phyloP scores from a whole-genome alignment of 371 early-diverging fungal species.

The Sporodiniella umbellata region DNA sequence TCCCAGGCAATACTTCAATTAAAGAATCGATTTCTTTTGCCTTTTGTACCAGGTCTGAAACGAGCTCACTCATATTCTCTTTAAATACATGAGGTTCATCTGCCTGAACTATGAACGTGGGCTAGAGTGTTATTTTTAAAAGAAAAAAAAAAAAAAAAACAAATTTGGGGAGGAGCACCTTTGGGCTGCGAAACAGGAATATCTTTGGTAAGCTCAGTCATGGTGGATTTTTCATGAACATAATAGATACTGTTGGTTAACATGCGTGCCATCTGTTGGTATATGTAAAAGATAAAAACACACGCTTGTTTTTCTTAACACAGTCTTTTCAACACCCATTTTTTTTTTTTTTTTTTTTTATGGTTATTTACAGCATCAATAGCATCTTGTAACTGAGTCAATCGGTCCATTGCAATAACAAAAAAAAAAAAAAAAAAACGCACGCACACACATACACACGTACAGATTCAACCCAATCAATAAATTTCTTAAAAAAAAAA shows the following conservation, averaged over 20 bases:
- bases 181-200: slow-evolving; percentile 47
- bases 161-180: slow-evolving; percentile 24
- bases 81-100: slow-evolving; percentile 42
- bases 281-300: no score
- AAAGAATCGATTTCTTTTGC: slow-evolving; percentile 70
- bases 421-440: neutral
- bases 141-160: no score
- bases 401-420: slow-evolving; percentile 37
- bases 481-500: neutral
- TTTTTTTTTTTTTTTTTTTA: neutral
- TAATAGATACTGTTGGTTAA: slow-evolving; percentile 53
- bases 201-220: slow-evolving; percentile 35
- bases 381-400: slow-evolving; percentile 64
- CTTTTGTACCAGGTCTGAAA: slow-evolving; percentile 66
- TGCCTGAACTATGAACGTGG: slow-evolving; percentile 32
- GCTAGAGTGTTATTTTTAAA: no score
- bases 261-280: slow-evolving; percentile 46
- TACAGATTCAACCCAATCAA: no score
- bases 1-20: slow-evolving; percentile 67
- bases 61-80: slow-evolving; percentile 62
- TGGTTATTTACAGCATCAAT: slow-evolving; percentile 44
- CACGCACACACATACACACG: no score
- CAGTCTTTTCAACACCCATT: no score
- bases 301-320: no score
- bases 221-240: slow-evolving; percentile 48